These are phyloP conservation scores for Hyaloscypha finlandica DNA, from an alignment of 495 filamentous ascomycete species.

Conservation along the genomic window DNA sequence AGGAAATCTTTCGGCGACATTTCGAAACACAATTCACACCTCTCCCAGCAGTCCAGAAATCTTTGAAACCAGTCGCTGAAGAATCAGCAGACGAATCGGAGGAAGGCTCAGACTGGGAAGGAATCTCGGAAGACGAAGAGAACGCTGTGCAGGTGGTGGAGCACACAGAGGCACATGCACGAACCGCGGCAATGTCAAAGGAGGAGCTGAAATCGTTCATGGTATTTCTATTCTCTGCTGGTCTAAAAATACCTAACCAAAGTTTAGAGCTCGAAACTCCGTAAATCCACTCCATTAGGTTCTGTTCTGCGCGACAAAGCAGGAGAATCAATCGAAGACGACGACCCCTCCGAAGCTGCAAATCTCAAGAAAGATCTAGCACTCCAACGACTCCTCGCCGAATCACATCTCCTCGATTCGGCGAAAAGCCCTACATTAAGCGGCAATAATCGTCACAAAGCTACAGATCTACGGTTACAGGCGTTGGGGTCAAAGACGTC, in stretches of 20 bases:
- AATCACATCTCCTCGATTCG: slow-evolving; percentile 88
- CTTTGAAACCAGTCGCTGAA: slow-evolving; percentile 23
- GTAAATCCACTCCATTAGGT: slow-evolving; percentile 44
- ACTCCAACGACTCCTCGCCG: slow-evolving; percentile 82
- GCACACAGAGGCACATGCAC: slow-evolving; percentile 47
- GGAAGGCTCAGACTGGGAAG: slow-evolving; percentile 64
- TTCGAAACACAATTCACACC: slow-evolving; percentile 90
- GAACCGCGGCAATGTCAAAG: slow-evolving; percentile 53
- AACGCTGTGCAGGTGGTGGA: slow-evolving; percentile 63
- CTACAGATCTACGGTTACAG: slow-evolving; percentile 78
- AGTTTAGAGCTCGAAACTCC: slow-evolving; percentile 50
- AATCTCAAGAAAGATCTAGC: slow-evolving; percentile 91
- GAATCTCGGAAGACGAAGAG: slow-evolving; percentile 47
- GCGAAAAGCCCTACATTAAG: slow-evolving; percentile 59
- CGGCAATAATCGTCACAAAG: slow-evolving; percentile 70
- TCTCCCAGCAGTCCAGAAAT: slow-evolving; percentile 45
- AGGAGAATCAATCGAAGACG: slow-evolving; percentile 30
- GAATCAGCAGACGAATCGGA: slow-evolving; percentile 20
- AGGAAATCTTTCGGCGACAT: slow-evolving; percentile 70
- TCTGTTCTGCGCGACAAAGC: slow-evolving; percentile 29
- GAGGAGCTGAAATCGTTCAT: slow-evolving; percentile 77
- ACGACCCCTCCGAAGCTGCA: slow-evolving; percentile 53
- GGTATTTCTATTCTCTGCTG: slow-evolving; percentile 46
- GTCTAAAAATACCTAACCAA: slow-evolving; percentile 8
- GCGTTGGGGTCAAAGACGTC: slow-evolving; percentile 76